Conservation (phyloP, 441 rosid species). For the Populus hybrid region DNA sequence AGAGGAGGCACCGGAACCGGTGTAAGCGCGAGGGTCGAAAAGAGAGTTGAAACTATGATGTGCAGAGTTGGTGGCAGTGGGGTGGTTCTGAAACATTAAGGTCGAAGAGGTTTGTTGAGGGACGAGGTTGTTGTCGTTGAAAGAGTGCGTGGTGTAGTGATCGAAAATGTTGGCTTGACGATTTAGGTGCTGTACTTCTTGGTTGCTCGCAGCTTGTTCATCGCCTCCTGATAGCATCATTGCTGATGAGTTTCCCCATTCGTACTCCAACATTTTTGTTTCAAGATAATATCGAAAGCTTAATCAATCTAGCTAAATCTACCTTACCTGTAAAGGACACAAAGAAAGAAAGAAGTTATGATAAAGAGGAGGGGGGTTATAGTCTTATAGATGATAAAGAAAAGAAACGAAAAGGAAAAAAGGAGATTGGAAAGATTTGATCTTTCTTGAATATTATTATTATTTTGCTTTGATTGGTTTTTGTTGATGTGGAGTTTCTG, state of each 20-base stretch:
- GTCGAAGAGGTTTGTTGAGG: slow-evolving; percentile 17
- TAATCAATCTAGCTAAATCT: background rate
- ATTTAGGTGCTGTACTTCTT: background rate
- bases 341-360: background rate
- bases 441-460: background rate
- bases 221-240: slow-evolving; percentile 47
- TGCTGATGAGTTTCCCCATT: slow-evolving; percentile 72
- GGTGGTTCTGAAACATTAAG: slow-evolving; percentile 21
- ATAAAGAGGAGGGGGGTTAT: background rate
- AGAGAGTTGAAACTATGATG: slow-evolving; percentile 22
- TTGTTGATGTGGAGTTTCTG: background rate
- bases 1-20: slow-evolving; percentile 1
- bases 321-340: background rate
- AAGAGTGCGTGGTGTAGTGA: slow-evolving; percentile 32
- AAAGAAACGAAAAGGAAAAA: too few relatives aligned
- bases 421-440: slow-evolving; percentile 1
- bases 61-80: slow-evolving; percentile 17
- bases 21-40: slow-evolving; percentile 53
- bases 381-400: too few relatives aligned
- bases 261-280: slow-evolving; percentile 70
- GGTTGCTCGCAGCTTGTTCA: slow-evolving; percentile 38
- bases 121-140: slow-evolving; percentile 26
- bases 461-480: background rate
- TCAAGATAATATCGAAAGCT: background rate
- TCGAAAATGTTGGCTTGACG: slow-evolving; percentile 24